These are phyloP conservation scores for Nematocida sp. DNA, from an alignment of 371 early-diverging fungal species.

Conservation along the genomic window DNA sequence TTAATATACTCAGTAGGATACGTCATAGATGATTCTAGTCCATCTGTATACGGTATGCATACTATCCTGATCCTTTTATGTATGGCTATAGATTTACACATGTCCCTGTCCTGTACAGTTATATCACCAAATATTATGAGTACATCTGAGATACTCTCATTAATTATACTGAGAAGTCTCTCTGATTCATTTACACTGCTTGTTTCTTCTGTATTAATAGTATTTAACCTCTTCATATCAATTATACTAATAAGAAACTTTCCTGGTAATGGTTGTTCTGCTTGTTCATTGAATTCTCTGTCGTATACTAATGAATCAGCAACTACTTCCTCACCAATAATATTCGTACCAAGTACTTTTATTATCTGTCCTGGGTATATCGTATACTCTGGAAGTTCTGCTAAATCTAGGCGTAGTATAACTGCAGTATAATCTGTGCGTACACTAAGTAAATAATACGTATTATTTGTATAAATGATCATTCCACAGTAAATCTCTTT, in stretches of 20 bases:
- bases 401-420: background rate
- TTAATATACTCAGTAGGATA: slow-evolving; percentile 34
- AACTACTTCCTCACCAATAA: slow-evolving; percentile 18
- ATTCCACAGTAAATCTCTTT: slow-evolving; percentile 20
- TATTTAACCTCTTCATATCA: background rate
- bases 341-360: slow-evolving; percentile 19
- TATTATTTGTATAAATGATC: background rate
- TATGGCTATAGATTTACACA: background rate
- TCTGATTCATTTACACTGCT: background rate
- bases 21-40: slow-evolving; percentile 21
- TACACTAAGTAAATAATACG: slow-evolving; percentile 20
- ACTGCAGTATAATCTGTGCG: background rate
- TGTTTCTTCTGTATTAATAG: background rate
- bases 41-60: slow-evolving; percentile 15
- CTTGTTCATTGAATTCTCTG: background rate
- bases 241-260: background rate
- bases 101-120: background rate
- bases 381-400: slow-evolving; percentile 19
- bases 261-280: background rate
- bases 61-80: background rate
- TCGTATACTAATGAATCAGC: slow-evolving; percentile 7
- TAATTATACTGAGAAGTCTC: background rate
- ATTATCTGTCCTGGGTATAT: slow-evolving; percentile 43
- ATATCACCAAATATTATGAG: slow-evolving; percentile 34
- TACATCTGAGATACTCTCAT: background rate